These are phyloP conservation scores for Nicotiana obtusifolia DNA, from an alignment of 257 asterid genomes.

Conservation along the genomic window DNA sequence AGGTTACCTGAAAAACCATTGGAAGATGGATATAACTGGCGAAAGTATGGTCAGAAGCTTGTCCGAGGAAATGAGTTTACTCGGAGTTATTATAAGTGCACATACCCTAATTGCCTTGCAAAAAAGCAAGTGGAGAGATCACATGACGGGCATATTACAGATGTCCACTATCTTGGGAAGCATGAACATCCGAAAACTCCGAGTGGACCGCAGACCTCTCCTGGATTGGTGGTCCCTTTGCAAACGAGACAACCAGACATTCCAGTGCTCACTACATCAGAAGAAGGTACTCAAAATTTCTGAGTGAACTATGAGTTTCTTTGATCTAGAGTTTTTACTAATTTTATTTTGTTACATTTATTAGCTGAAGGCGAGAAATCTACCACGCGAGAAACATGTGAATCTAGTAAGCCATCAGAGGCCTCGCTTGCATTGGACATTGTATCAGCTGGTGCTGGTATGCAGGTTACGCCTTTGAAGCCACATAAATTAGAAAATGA, in stretches of 20 bases:
- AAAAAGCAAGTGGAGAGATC: conserved; percentile 89
- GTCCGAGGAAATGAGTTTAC: conserved; percentile 77
- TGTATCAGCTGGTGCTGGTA: conserved; percentile 30
- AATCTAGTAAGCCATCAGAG: conserved; percentile 31
- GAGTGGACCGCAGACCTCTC: conserved; percentile 34
- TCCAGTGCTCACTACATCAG: conserved; percentile 26
- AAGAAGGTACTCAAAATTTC: conserved; percentile 38
- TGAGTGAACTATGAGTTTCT: conserved; percentile 1
- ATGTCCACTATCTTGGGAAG: conserved; percentile 62
- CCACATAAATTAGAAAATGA: conserved; percentile 26
- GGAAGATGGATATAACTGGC: conserved; percentile 92
- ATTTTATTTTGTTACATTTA: conserved; percentile 20
- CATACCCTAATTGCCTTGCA: conserved; percentile 60
- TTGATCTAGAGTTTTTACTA: background rate
- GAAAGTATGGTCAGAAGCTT: conserved; percentile 94
- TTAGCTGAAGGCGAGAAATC: conserved; percentile 41
- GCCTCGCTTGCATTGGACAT: conserved; percentile 21
- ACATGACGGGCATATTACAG: conserved; percentile 63
- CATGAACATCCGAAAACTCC: conserved; percentile 76
- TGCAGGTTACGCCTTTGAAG: conserved; percentile 24
- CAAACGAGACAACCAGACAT: conserved; percentile 35
- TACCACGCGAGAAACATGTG: conserved; percentile 26
- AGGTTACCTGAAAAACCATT: conserved; percentile 42
- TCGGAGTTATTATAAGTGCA: conserved; percentile 90
- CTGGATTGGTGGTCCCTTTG: conserved; percentile 22